These are phyloP conservation scores for Pseudoneurospora amorphoporcata DNA, from an alignment of 495 filamentous ascomycete genomes.

Conservation along the genomic window DNA sequence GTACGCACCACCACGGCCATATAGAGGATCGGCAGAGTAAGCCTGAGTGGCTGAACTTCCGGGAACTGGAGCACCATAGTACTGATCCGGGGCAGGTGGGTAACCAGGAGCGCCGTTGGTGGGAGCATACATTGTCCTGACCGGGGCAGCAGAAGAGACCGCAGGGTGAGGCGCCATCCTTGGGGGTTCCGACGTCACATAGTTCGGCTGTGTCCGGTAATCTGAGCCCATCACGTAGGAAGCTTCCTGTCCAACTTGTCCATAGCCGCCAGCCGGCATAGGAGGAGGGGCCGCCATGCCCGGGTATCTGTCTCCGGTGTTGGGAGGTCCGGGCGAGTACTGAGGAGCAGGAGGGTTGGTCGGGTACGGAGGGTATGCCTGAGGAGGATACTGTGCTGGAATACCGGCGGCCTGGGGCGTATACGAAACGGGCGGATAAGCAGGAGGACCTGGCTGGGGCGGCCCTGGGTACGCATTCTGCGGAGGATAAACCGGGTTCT, in stretches of 20 bases:
- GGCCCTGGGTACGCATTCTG: constrained; percentile 10
- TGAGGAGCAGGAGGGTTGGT: constrained; percentile 13
- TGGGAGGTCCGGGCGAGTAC: constrained; percentile 21
- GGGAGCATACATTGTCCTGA: constrained; percentile 11
- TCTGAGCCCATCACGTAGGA: constrained; percentile 18
- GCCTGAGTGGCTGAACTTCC: constrained; percentile 20
- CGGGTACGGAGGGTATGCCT: constrained; percentile 11
- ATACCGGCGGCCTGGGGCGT: constrained; percentile 8
- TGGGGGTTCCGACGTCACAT: constrained; percentile 10
- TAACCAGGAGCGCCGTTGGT: constrained; percentile 11
- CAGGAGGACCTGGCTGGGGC: constrained; percentile 3
- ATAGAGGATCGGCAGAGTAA: constrained; percentile 36
- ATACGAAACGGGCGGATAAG: constrained; percentile 14
- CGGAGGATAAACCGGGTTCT: constrained; percentile 4
- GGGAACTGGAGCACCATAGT: constrained; percentile 23
- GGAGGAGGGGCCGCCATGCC: constrained; percentile 16
- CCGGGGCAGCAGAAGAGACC: constrained; percentile 14
- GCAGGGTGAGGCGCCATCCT: constrained; percentile 15
- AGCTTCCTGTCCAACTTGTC: constrained; percentile 16
- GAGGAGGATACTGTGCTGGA: constrained; percentile 11
- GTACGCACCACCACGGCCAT: constrained; percentile 42
- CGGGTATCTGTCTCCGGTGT: constrained; percentile 16
- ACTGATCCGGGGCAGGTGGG: constrained; percentile 17
- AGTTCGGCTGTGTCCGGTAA: constrained; percentile 10
- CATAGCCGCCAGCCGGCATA: constrained; percentile 6